Percentiles rank a stretch among this genome's conserved stretches.
These are phyloP conservation scores for Lumnitzera racemosa DNA, from an alignment of 345 rosid species.

Conservation along the genomic window DNA sequence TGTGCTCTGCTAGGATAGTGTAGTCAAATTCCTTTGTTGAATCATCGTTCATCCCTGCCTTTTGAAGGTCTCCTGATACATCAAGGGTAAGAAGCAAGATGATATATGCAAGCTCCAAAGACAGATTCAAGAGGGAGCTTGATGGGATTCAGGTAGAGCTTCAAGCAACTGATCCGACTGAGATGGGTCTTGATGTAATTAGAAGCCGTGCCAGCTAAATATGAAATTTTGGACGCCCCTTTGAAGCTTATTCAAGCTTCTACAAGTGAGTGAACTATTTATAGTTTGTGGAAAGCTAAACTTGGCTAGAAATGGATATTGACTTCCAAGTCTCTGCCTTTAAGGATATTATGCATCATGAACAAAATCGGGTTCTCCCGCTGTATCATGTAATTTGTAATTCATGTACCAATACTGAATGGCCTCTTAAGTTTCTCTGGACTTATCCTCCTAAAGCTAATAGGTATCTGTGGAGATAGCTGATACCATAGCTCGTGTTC, in stretches of 20 bases:
- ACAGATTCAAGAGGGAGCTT: constrained; percentile 30
- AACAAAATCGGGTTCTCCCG: constrained; percentile 2
- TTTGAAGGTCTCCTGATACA: constrained; percentile 26
- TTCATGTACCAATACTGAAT: constrained; percentile 3
- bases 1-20: not conserved
- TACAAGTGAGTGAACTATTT: constrained; percentile 18
- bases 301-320: constrained; percentile 10
- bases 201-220: constrained; percentile 33
- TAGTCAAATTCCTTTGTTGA: not conserved
- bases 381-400: constrained; percentile 4
- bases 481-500: not conserved
- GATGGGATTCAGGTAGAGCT: constrained; percentile 32
- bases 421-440: constrained; percentile 1
- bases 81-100: constrained; percentile 32
- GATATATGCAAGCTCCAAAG: constrained; percentile 34
- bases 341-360: constrained; percentile 1
- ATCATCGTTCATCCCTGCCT: not conserved
- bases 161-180: constrained; percentile 32
- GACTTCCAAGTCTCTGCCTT: constrained; percentile 11
- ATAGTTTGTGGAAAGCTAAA: constrained; percentile 18
- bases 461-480: constrained; percentile 8
- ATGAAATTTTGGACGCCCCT: not conserved
- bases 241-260: constrained; percentile 1
- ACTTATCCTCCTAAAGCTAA: not conserved
- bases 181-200: constrained; percentile 31